Base-by-base conservation (phyloP, 2,329 filamentous ascomycete species). In the Scedosporium aurantiacum region DNA sequence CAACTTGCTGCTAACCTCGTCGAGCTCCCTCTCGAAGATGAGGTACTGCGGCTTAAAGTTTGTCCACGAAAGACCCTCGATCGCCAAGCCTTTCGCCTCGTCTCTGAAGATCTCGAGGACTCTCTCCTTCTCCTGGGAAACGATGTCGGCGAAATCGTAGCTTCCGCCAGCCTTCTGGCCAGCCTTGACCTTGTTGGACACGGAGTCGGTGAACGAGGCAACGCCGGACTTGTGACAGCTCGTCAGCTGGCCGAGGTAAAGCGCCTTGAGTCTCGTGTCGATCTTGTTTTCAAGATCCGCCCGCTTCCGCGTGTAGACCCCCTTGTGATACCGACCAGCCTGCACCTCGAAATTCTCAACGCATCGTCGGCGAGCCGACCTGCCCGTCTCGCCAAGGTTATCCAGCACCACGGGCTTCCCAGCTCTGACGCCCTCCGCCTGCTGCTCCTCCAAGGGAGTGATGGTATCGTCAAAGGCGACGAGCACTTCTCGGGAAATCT, bases 121-220 rank as follows among this genome's bases (percentile, higher is more conserved):
- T 71, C 85, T 85, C 68, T 82, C 82, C 76, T 94, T 96, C 72
- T 97, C 89, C 61, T 84, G 81, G 45, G 85, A 84, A 5, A 99
- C 94, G 67, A 97, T 97, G 66, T 95, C 89, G 23, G 92, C 91
- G 73, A 99, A 99, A 70, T 99, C 94, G 70, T 99, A 97, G 60
- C 83, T 82, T 6, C 86, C 88, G 23, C 92, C 92, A 61, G 91
- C 91, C 78, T 96, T 97, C 73, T 97, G 93, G 2, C 93, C 93
- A 27, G 84, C 80, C 75, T 97, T 99, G 66, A 99, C 92, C 57
- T 90, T 88, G 60, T 79, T 76, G n/a, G 86, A 85, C 56, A 99
- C 94, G 2, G 91, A 88, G 40, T 97, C 90, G 69, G 86, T 91
- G 72, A 99, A 99, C 1, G 87, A 83, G 14, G 82, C 76, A 21